Evolutionary conservation across 495 filamentous ascomycete genomes (phyloP).

Genomic region (Daldinia grandis): DNA sequence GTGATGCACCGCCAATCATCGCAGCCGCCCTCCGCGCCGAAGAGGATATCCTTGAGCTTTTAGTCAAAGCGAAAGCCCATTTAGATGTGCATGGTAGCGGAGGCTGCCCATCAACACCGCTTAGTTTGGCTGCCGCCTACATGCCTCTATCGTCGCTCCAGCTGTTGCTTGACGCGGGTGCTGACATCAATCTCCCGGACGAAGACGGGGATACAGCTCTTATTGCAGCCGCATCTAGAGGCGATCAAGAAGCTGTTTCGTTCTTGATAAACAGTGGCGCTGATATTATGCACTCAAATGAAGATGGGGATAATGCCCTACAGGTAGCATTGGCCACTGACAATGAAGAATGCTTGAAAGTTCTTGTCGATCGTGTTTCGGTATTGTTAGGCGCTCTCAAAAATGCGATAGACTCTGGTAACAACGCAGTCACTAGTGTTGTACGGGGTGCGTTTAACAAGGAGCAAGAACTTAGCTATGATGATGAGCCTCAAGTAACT

Average conservation of each 20-base stretch:
- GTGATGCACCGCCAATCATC: constrained; percentile 42
- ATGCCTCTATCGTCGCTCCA: constrained; percentile 42
- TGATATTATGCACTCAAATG: constrained; percentile 45
- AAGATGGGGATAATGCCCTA: constrained; percentile 31
- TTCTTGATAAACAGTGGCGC: constrained; percentile 42
- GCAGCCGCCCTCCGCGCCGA: constrained; percentile 41
- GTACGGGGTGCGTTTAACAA: constrained; percentile 39
- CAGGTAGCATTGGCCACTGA: constrained; percentile 28
- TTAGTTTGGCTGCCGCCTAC: constrained; percentile 39
- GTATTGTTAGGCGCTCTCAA: constrained; percentile 35
- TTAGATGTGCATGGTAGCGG: constrained; percentile 38
- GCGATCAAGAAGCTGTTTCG: constrained; percentile 40
- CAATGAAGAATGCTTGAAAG: constrained; percentile 26
- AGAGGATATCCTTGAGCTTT: constrained; percentile 41
- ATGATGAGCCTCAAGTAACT: constrained; percentile 36
- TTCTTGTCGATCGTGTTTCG: constrained; percentile 40
- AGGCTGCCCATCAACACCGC: constrained; percentile 34
- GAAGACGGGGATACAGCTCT: constrained; percentile 47
- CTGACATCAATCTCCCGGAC: constrained; percentile 47
- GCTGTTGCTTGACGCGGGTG: constrained; percentile 44
- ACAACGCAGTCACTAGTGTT: constrained; percentile 34
- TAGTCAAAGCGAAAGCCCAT: constrained; percentile 41
- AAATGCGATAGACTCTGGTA: constrained; percentile 39
- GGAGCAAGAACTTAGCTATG: constrained; percentile 37
- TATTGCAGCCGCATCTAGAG: constrained; percentile 39